phyloP scores from a whole-genome alignment of 805 yeast species.

The Debaryomyces castellii region DNA sequence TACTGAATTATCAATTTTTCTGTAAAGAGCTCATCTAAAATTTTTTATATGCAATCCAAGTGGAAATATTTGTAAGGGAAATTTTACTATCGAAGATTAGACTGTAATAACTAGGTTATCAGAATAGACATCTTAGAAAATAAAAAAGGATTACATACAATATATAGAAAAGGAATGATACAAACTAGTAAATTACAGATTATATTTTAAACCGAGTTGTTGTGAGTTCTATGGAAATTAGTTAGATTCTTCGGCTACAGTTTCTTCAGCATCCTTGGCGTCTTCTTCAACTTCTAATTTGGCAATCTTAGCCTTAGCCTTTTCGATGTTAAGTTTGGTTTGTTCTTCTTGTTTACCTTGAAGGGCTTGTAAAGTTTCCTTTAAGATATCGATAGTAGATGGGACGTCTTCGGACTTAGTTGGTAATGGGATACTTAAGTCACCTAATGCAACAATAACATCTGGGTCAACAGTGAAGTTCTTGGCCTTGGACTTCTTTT shows the following conservation, averaged over 20 bases:
- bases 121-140: background rate
- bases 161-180: background rate
- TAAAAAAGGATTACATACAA: background rate
- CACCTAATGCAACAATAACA: slow-evolving; percentile 71
- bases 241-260: slow-evolving; percentile 8
- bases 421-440: slow-evolving; percentile 78
- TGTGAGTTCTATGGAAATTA: slow-evolving; percentile 1
- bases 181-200: background rate
- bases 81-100: too few species aligned
- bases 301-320: slow-evolving; percentile 75
- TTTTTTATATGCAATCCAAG: background rate
- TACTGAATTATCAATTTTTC: background rate
- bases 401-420: slow-evolving; percentile 69
- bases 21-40: slow-evolving; percentile 1
- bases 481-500: slow-evolving; percentile 53
- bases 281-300: slow-evolving; percentile 55
- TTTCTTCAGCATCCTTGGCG: slow-evolving; percentile 25
- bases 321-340: slow-evolving; percentile 71
- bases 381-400: slow-evolving; percentile 61
- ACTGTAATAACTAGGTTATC: background rate
- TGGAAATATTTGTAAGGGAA: too few species aligned
- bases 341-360: slow-evolving; percentile 74
- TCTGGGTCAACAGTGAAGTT: slow-evolving; percentile 77
- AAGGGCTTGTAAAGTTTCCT: slow-evolving; percentile 69
- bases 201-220: background rate